Evolutionary conservation across 2,329 filamentous ascomycete species (phyloP), one percentile per base, ranked within the genome.

Genomic region (Cercospora sp.): DNA sequence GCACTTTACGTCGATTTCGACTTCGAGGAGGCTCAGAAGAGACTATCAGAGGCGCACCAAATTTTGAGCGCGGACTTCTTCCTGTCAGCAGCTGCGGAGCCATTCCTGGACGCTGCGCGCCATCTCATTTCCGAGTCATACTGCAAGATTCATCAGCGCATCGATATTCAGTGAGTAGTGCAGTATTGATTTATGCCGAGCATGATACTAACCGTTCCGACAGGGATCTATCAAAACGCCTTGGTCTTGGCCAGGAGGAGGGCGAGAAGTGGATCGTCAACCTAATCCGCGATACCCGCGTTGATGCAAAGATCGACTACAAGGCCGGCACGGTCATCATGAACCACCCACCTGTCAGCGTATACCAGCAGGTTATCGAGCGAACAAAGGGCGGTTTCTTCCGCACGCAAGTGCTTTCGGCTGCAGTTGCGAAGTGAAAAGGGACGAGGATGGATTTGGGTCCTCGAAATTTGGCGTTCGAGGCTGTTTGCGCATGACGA

Each of bases 181-280:
- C 18, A 36, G 45, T n/a, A 45, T 18, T 13, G 51, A 36, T n/a
- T 53, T 30, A 18, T n/a, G 12, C 30, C 30, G 10, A 59, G 3
- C 18, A 53, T 30, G 13, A 23, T 59, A 23, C 77, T 72, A 71
- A 71, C 70, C 74, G 31, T 2, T 51, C 8, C 3, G 70, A 28
- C 23, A 89, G 88, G 82, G 95, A 98, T 76, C 88, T 99, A 68
- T 97, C 93, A 73, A 91, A 89, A 72, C 92, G 95, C 80, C 89
- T 99, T 69, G 95, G 94, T 73, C 87, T 99, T 73, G 93, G 91
- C 79, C 90, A 94, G 76, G 93, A 97, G 78, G 95, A 98, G 78
- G 95, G 95, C 77, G 95, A 99, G 89, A 99, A 99, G 86, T 99
- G 95, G 95, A 99, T 99, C 78, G 95, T 99, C 76, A 99, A 99